Evolutionary conservation across 768 basidiomycete genomes (phyloP), one percentile per base, ranked within the genome.

Genomic region (Suillus placidus): DNA sequence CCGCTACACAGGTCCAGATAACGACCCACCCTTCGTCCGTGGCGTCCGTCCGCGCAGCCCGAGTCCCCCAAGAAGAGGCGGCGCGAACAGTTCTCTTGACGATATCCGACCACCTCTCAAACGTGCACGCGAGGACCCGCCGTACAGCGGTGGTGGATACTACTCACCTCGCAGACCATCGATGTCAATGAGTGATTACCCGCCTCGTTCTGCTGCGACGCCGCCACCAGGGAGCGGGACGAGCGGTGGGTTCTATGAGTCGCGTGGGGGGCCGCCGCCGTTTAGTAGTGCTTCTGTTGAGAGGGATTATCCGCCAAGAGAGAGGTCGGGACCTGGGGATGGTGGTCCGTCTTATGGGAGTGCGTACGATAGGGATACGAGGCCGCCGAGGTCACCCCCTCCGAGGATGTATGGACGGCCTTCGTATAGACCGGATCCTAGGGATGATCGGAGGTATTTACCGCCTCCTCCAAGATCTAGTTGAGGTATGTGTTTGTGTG

Each of bases 41-140:
- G 80, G 83, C 6, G 78, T 83, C 26, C 79, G 84, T n/a, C 78
- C 68, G 13, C 78, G 83, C 49, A 85, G 84, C 65, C 78, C 81
- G 5, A 85, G 82, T 71, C 80, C 80, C 40, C 66, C 76, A 3
- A 72, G 79, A 38, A 72, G 66, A 8, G 73, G 83, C 16, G 70
- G 76, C 35, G 77, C 76, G 16, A 71, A 49, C 32, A 66, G 67
- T 4, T 64, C 74, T 12, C 68, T 74, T 1, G 83, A 82, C 30
- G 84, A 83, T 52, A 30, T 74, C 30, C 77, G 84, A 30, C 84
- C 84, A 8, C 82, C 83, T 2, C 37, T 79, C 56, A 85, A 85
- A 63, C 76, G 85, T 42, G 49, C 76, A 1, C 78, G 84, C 2
- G 84, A 84, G n/a, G 84, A 85, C 37, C 67, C 52, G 4, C 79